phyloP scores from a whole-genome alignment of 2,329 filamentous ascomycete species.

The Fusarium sp. region DNA sequence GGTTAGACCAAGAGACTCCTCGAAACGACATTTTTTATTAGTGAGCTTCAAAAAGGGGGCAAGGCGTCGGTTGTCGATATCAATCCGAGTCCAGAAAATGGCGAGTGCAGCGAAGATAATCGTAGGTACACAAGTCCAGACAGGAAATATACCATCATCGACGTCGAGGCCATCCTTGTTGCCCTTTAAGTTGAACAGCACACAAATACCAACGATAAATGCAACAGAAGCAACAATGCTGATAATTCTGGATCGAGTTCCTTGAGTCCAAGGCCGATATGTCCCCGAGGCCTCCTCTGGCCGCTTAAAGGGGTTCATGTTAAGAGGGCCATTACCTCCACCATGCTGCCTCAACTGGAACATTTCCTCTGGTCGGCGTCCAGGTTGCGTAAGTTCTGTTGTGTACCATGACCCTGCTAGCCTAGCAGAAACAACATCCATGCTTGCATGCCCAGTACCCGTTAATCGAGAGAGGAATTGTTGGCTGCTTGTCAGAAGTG shows the following conservation, averaged over 20 bases:
- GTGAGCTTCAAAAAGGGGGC: conserved; percentile 47
- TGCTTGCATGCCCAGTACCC: conserved; percentile 43
- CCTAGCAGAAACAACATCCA: conserved; percentile 41
- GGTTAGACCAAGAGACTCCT: conserved; percentile 45
- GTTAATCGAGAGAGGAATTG: conserved; percentile 43
- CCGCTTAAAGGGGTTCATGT: conserved; percentile 20
- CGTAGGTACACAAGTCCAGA: conserved; percentile 49
- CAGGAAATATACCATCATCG: conserved; percentile 36
- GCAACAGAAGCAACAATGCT: conserved; percentile 32
- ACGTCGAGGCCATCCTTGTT: conserved; percentile 38
- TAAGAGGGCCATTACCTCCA: conserved; percentile 35
- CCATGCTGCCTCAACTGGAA: conserved; percentile 47
- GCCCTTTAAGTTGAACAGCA: conserved; percentile 41
- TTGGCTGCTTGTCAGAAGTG: conserved; percentile 44
- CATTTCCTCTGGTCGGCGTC: conserved; percentile 40
- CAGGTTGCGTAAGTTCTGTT: conserved; percentile 43
- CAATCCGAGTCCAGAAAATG: conserved; percentile 45
- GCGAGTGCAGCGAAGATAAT: conserved; percentile 40
- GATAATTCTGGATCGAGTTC: conserved; percentile 25
- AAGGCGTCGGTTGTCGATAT: conserved; percentile 46
- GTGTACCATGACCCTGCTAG: conserved; percentile 50
- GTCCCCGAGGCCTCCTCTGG: conserved; percentile 29
- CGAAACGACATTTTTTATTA: conserved; percentile 38
- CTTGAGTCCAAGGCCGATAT: conserved; percentile 48
- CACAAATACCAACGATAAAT: conserved; percentile 42